phyloP scores from a whole-genome alignment of 2,329 filamentous ascomycete species.

The Paecilomyces sp. region DNA sequence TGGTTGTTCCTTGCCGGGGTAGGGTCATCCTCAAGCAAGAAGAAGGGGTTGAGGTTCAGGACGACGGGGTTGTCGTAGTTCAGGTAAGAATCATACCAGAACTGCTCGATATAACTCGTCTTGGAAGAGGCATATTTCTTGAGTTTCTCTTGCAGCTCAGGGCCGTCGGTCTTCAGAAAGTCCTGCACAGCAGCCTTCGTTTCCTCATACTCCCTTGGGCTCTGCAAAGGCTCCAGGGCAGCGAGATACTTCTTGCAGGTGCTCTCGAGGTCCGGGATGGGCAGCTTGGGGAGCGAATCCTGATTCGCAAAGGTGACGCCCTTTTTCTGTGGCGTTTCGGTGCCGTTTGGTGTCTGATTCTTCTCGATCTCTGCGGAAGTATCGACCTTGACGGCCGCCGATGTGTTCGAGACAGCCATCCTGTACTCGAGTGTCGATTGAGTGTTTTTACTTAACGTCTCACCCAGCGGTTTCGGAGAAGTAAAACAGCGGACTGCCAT shows the following conservation, averaged over 20 bases:
- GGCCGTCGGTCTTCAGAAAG: slow-evolving; percentile 74
- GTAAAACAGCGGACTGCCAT: slow-evolving; percentile 65
- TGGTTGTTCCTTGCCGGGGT: slow-evolving; percentile 95
- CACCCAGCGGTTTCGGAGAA: slow-evolving; percentile 64
- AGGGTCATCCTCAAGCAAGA: slow-evolving; percentile 92
- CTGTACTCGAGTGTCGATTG: slow-evolving; percentile 17
- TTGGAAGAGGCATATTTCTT: slow-evolving; percentile 85
- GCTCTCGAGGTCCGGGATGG: slow-evolving; percentile 78
- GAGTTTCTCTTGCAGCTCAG: slow-evolving; percentile 76
- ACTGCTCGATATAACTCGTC: slow-evolving; percentile 97
- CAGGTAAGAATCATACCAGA: slow-evolving; percentile 98
- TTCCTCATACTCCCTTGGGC: slow-evolving; percentile 71
- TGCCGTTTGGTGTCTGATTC: slow-evolving; percentile 26
- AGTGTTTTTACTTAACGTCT: slow-evolving; percentile 47
- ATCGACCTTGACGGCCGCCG: slow-evolving; percentile 12
- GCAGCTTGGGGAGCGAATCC: slow-evolving; percentile 81
- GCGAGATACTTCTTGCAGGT: slow-evolving; percentile 74
- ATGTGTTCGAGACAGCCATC: slow-evolving; percentile 8
- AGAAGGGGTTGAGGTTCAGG: slow-evolving; percentile 95
- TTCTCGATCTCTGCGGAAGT: slow-evolving; percentile 14
- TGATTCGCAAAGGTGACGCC: slow-evolving; percentile 86
- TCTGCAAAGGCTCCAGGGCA: slow-evolving; percentile 74
- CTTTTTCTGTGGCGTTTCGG: slow-evolving; percentile 45
- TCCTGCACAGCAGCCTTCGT: slow-evolving; percentile 73
- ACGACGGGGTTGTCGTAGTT: slow-evolving; percentile 98